Evolutionary conservation across 2,329 filamentous ascomycete genomes (phyloP).

Genomic region (Monilinia fructicola): DNA sequence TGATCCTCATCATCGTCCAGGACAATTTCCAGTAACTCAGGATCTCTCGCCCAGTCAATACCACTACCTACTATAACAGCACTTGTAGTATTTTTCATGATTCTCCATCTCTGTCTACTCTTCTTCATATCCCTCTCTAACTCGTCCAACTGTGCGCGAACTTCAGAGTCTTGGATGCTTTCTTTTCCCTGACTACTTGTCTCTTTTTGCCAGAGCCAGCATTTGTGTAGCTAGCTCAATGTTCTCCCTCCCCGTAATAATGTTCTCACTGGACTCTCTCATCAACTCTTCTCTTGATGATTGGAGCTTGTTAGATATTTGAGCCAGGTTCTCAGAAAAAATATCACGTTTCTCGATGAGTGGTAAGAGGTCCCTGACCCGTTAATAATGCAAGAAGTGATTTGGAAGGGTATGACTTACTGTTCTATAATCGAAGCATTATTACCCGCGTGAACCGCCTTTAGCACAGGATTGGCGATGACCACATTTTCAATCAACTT

Average conservation of each 20-base stretch:
- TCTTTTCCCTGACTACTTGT: constrained; percentile 54
- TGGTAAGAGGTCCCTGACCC: constrained; percentile 53
- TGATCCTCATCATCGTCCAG: constrained; percentile 61
- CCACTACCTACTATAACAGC: constrained; percentile 79
- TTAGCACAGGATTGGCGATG: constrained; percentile 72
- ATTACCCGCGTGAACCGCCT: constrained; percentile 69
- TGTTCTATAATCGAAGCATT: constrained; percentile 65
- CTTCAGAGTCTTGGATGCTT: constrained; percentile 52
- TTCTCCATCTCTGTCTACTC: constrained; percentile 67
- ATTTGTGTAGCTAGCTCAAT: constrained; percentile 61
- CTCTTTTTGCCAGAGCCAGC: constrained; percentile 60
- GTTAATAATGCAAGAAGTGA: constrained; percentile 25
- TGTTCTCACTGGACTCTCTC: constrained; percentile 57
- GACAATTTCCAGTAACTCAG: constrained; percentile 66
- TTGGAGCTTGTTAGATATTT: constrained; percentile 55
- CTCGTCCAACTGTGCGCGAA: constrained; percentile 55
- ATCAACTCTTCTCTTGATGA: constrained; percentile 54
- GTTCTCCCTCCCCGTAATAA: constrained; percentile 59
- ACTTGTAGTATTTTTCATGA: constrained; percentile 76
- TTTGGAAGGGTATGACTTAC: constrained; percentile 46
- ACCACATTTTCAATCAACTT: constrained; percentile 68
- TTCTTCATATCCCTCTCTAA: constrained; percentile 60
- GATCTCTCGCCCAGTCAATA: constrained; percentile 74
- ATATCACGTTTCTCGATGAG: constrained; percentile 66
- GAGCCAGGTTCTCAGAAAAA: constrained; percentile 62